Conservation (phyloP, 2,329 filamentous ascomycete genomes). For the Cladosporium velox region DNA sequence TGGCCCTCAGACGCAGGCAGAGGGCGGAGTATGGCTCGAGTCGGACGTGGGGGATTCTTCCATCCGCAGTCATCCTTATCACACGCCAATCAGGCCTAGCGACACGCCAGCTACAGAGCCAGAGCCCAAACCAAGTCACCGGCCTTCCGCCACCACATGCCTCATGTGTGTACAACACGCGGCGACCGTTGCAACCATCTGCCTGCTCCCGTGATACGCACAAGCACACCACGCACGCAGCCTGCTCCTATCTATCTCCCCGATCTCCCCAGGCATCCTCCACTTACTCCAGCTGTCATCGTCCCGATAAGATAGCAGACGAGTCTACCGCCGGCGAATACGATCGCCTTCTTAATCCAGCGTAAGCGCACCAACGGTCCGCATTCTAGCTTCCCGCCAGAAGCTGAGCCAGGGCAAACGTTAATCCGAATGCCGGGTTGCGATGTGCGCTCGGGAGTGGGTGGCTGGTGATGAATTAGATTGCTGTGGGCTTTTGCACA, state of each 20-base stretch:
- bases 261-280: neutral
- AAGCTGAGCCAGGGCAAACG: constrained; percentile 4
- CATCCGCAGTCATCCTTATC: constrained; percentile 8
- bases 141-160: constrained; percentile 5
- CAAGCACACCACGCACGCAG: neutral
- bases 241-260: neutral
- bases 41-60: constrained; percentile 2
- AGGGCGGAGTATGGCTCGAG: neutral
- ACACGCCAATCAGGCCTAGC: neutral
- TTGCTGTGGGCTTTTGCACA: neutral
- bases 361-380: neutral
- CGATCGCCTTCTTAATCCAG: constrained; percentile 6
- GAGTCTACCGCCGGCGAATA: neutral
- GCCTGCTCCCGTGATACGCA: neutral
- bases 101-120: neutral
- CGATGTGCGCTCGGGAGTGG: neutral
- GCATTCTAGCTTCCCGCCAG: constrained; percentile 9
- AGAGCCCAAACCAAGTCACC: constrained; percentile 5
- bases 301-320: neutral
- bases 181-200: neutral
- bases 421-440: constrained; percentile 6
- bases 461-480: constrained; percentile 5
- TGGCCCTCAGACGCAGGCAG: neutral
- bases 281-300: neutral
- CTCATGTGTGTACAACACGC: neutral